phyloP scores from a whole-genome alignment of 2,329 filamentous ascomycete species.

The Fusarium pilosicola region DNA sequence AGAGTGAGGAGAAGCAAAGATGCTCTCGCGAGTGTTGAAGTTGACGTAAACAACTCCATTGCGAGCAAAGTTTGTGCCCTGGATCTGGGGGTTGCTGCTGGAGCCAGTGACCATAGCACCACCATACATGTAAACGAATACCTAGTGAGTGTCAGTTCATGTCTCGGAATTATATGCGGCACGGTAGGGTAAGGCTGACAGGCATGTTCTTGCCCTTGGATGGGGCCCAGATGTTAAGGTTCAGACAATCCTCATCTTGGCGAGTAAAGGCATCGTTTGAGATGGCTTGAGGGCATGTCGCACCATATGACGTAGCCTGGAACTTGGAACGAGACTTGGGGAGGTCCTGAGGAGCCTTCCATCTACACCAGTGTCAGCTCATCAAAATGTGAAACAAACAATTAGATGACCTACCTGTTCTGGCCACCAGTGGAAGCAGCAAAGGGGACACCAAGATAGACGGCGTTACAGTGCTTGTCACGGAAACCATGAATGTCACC shows the following conservation, averaged over 20 bases:
- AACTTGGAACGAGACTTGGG: constrained; percentile 21
- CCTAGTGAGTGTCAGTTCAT: constrained; percentile 3
- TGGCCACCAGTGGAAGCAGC: constrained; percentile 53
- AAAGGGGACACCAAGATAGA: constrained; percentile 53
- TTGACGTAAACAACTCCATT: constrained; percentile 52
- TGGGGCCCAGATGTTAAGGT: constrained; percentile 53
- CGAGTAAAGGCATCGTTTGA: constrained; percentile 21
- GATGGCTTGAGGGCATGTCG: constrained; percentile 41
- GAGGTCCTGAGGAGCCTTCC: constrained; percentile 35
- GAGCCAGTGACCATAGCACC: constrained; percentile 47
- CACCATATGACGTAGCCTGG: constrained; percentile 30
- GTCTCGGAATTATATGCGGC: background rate
- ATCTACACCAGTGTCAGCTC: constrained; percentile 25
- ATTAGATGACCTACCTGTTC: constrained; percentile 42
- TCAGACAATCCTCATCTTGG: constrained; percentile 55
- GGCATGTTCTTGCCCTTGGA: constrained; percentile 41
- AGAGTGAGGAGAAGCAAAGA: constrained; percentile 57
- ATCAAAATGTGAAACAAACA: background rate
- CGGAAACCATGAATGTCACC: constrained; percentile 50
- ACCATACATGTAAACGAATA: constrained; percentile 56
- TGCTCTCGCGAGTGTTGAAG: constrained; percentile 55
- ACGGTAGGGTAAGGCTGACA: constrained; percentile 28
- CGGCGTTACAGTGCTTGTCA: constrained; percentile 47
- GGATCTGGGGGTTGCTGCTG: constrained; percentile 53
- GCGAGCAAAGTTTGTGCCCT: constrained; percentile 50